Base-by-base conservation (phyloP, 1,284 basidiomycete genomes). In the Ganoderma resinaceum region DNA sequence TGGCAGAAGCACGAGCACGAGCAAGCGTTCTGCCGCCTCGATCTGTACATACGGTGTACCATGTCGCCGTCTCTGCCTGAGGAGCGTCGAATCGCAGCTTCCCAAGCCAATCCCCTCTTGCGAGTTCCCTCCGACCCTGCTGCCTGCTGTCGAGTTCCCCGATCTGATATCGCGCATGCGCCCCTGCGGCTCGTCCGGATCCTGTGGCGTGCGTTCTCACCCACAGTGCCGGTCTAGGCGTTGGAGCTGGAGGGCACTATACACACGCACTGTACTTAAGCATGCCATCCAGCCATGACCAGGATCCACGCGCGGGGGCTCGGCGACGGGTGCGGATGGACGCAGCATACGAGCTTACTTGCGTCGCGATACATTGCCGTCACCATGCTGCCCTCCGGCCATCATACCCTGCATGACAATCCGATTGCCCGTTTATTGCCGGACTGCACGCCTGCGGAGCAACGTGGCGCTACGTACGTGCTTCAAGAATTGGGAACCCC, bases 351-450 rank as follows among this genome's bases (percentile, higher is more conserved):
- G 23, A 60, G 37, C 33, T 35, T 37, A 58, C 55, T 8, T 20
- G 16, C 42, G 16, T n/a, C 18, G 42, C 18, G 57, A 23, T 35
- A 23, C 58, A 3, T 12, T 55, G 53, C 31, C 29, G 53, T 55
- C 53, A 49, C 20, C 46, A 49, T 14, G 23, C 33, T 9, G 33
- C 20, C 53, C 53, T 35, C 55, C 58, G 58, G 58, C 58, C 37
- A 60, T 60, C 58, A 60, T 60, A 60, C 58, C 42, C 37, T 60
- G 11, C 14, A 8, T 60, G 58, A 60, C 37, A 40, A n/a, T 35
- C 18, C 38, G n/a, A 57, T 33, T 33, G 9, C 33, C 55, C 55
- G 12, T 7, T 18, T 38, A 29, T 55, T 55, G 52, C 52, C 52
- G 52, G 52, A 20, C 3, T 33, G 49, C 26, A 9, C 52, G 23